Base-by-base conservation (phyloP, 345 rosid species). In the Mercurialis annua region DNA sequence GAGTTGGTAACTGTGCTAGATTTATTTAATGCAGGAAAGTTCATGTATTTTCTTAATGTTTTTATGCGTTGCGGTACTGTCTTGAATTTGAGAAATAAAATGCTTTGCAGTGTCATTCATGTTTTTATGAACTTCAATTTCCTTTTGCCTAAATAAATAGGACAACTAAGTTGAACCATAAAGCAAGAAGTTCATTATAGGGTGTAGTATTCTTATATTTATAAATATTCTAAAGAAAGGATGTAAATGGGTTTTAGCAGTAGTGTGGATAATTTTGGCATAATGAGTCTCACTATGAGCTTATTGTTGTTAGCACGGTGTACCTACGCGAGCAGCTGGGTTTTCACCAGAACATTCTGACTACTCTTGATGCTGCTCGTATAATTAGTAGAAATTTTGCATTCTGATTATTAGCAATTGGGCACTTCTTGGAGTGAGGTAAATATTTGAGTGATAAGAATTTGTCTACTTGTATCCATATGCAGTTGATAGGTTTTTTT, bases 291-390 rank as follows among this genome's bases (percentile, higher is more conserved):
- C 62, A 44, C 68, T 27, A 38, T 27, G 55, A 51, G 42, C 33
- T 33, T 34, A 63, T 65, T 44, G 69, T 23, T 48, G 66, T 64
- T 42, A 70, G 55, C 74, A 43, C 46, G 63, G 62, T 63, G 57
- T 70, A 63, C 56, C 68, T 70, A 33, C 16, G 56, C 68, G 55
- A 44, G 71, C 58, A 18, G 67, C 67, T 69, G 62, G 49, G 70
- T 64, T 55, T 50, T 65, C 44, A 52, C 66, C 66, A 33, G 57
- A 29, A 51, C 47, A 31, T 65, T 65, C 46, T 57, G 54, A 36
- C 61, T 57, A 36, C 67, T 51, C 18, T 26, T 38, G 55, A 56
- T 71, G 29, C 64, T 17, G 12, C n/a, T n/a, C 48, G 33, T 57
- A 34, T 49, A 63, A 34, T 58, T 68, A 64, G 49, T 64, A 34